A percentile compares a stretch with the other conserved stretches of the same genome.
These are phyloP conservation scores for Ambrosiella xylebori DNA, from an alignment of 2,329 filamentous ascomycete genomes.

Conservation along the genomic window DNA sequence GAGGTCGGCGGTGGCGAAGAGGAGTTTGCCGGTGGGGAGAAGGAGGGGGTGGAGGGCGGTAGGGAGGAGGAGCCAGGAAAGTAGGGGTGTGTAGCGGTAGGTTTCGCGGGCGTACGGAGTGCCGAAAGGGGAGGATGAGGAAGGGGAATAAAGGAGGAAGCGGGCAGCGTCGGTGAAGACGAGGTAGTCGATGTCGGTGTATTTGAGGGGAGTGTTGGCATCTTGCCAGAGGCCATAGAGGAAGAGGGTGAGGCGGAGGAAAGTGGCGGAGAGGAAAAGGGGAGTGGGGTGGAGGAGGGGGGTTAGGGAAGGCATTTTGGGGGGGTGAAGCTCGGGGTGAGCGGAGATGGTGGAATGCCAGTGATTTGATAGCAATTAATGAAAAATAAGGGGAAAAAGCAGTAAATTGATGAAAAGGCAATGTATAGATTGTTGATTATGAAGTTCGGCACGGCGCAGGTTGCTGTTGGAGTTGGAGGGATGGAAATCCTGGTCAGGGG, in stretches of 20 bases:
- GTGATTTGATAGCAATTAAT: background rate
- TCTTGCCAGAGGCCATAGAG: constrained; percentile 89
- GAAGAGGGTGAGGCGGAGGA: constrained; percentile 57
- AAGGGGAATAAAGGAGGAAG: constrained; percentile 34
- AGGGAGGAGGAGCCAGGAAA: constrained; percentile 80
- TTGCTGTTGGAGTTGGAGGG: no score
- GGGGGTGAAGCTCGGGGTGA: background rate
- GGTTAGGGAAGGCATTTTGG: constrained; percentile 7
- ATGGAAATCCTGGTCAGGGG: no score
- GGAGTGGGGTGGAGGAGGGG: constrained; percentile 11
- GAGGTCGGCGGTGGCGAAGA: constrained; percentile 74
- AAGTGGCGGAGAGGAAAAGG: constrained; percentile 38
- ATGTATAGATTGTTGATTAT: no score
- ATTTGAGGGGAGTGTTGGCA: constrained; percentile 78
- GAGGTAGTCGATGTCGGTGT: constrained; percentile 97
- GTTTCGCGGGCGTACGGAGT: constrained; percentile 74
- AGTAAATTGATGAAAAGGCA: no score
- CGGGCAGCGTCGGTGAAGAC: constrained; percentile 93
- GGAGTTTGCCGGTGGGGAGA: constrained; percentile 70
- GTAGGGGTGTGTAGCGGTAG: constrained; percentile 87
- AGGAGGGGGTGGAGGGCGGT: constrained; percentile 40
- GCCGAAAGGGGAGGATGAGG: constrained; percentile 32
- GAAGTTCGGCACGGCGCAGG: no score
- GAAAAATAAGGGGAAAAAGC: background rate
- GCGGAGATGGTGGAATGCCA: background rate